Conservation (phyloP, 2,329 filamentous ascomycete species). For the Teratosphaeria pseudoeucalypti region DNA sequence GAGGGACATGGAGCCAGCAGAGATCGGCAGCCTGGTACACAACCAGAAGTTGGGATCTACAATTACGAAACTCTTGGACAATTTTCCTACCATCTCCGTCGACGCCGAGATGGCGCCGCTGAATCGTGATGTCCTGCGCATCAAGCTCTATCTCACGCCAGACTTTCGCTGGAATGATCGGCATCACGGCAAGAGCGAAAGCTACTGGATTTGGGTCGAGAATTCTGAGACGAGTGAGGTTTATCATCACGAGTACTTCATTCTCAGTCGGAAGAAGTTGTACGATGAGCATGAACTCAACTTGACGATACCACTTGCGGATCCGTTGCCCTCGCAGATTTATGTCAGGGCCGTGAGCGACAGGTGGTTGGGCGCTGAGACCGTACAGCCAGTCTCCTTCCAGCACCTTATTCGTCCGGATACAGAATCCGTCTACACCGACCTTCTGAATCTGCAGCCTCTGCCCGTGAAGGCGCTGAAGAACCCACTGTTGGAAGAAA, state of each 20-base stretch:
- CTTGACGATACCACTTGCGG: conserved; percentile 90
- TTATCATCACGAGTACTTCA: conserved; percentile 95
- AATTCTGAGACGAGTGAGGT: conserved; percentile 97
- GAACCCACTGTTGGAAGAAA: conserved; percentile 74
- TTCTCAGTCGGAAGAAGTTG: conserved; percentile 78
- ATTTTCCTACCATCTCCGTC: conserved; percentile 83
- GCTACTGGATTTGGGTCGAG: conserved; percentile 98
- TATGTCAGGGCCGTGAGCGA: conserved; percentile 93
- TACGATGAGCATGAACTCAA: conserved; percentile 95
- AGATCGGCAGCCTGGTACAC: conserved; percentile 84
- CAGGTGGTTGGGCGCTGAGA: conserved; percentile 92
- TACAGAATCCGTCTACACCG: conserved; percentile 94
- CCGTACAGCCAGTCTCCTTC: conserved; percentile 88
- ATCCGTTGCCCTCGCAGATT: conserved; percentile 88
- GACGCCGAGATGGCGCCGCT: conserved; percentile 92
- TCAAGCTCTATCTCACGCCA: conserved; percentile 73
- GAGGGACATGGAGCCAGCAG: conserved; percentile 83
- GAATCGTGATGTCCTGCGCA: conserved; percentile 88
- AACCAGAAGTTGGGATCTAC: conserved; percentile 79
- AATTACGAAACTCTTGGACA: conserved; percentile 70
- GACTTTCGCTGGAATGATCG: conserved; percentile 94
- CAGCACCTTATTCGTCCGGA: conserved; percentile 96
- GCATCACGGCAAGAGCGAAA: conserved; percentile 86
- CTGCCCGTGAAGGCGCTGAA: conserved; percentile 78
- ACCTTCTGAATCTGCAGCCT: conserved; percentile 83